A percentile compares a stretch with the other conserved stretches of the same genome.
These are phyloP conservation scores for Mycocentrospora acerina DNA, from an alignment of 2,329 filamentous ascomycete species.

Conservation along the genomic window DNA sequence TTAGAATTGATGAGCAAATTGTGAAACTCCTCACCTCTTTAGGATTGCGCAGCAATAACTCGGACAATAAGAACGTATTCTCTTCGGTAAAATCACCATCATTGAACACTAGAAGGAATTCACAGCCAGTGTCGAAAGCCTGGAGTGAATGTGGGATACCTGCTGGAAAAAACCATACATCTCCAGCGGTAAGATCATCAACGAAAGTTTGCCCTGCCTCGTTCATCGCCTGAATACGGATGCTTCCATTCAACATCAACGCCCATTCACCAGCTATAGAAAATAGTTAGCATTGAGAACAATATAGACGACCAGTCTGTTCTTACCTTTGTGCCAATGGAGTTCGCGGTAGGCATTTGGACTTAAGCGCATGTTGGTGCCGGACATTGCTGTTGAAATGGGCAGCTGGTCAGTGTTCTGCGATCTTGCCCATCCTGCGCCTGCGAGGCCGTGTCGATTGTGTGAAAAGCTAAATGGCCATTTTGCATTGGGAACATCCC, in stretches of 20 bases:
- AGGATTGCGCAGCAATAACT: slow-evolving; percentile 52
- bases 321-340: slow-evolving; percentile 60
- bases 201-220: slow-evolving; percentile 51
- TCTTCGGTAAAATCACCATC: slow-evolving; percentile 61
- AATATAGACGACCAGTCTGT: too few species aligned
- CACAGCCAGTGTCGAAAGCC: slow-evolving; percentile 56
- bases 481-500: slow-evolving; percentile 43
- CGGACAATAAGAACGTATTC: slow-evolving; percentile 59
- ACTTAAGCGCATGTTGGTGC: slow-evolving; percentile 45
- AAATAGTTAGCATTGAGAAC: too few species aligned
- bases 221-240: slow-evolving; percentile 55
- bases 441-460: slow-evolving; percentile 43
- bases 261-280: too few species aligned
- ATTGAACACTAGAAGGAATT: slow-evolving; percentile 60
- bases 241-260: slow-evolving; percentile 52
- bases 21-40: too few species aligned
- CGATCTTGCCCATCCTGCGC: slow-evolving; percentile 45
- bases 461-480: slow-evolving; percentile 47
- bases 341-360: slow-evolving; percentile 61
- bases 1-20: too few species aligned
- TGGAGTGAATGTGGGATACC: slow-evolving; percentile 51
- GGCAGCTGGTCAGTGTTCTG: slow-evolving; percentile 44
- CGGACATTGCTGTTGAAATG: slow-evolving; percentile 45
- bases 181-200: slow-evolving; percentile 44
- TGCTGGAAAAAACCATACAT: slow-evolving; percentile 41